Conservation (phyloP, 192 early-diverging fungal genomes). For the Coemansia sp. region DNA sequence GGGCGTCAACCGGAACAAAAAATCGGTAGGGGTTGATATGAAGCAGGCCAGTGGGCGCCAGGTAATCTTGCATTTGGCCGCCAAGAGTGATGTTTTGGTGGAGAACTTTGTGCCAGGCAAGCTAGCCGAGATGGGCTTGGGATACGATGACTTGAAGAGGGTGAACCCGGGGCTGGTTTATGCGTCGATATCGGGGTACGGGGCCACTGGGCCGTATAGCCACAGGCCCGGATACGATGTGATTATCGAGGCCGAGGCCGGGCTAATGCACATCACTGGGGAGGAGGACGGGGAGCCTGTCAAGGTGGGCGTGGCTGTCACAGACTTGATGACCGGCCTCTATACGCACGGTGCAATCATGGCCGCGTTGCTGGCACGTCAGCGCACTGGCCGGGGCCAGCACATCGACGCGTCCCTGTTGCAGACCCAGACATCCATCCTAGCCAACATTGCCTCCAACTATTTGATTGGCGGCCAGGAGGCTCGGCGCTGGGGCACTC, state of each 20-base stretch:
- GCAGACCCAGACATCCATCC: constrained; percentile 77
- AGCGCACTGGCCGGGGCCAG: constrained; percentile 64
- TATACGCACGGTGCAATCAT: constrained; percentile 87
- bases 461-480: constrained; percentile 80
- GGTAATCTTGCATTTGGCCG: constrained; percentile 64
- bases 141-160: constrained; percentile 59
- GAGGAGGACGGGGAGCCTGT: constrained; percentile 76
- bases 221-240: constrained; percentile 85
- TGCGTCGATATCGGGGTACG: constrained; percentile 81
- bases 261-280: constrained; percentile 95
- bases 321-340: constrained; percentile 72
- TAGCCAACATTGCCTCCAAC: constrained; percentile 86
- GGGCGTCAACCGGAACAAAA: constrained; percentile 88
- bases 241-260: constrained; percentile 82
- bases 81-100: constrained; percentile 71
- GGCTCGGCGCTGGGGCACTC: constrained; percentile 77
- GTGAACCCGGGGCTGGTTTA: constrained; percentile 82
- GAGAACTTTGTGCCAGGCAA: constrained; percentile 94
- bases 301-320: constrained; percentile 97
- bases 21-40: constrained; percentile 82
- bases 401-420: constrained; percentile 85
- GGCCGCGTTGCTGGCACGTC: constrained; percentile 73
- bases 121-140: constrained; percentile 66
- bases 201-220: constrained; percentile 77
- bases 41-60: constrained; percentile 57